These are phyloP conservation scores for Thalassiosira mediterranea DNA, from an alignment of 352 stramenopile genomes.

Conservation along the genomic window DNA sequence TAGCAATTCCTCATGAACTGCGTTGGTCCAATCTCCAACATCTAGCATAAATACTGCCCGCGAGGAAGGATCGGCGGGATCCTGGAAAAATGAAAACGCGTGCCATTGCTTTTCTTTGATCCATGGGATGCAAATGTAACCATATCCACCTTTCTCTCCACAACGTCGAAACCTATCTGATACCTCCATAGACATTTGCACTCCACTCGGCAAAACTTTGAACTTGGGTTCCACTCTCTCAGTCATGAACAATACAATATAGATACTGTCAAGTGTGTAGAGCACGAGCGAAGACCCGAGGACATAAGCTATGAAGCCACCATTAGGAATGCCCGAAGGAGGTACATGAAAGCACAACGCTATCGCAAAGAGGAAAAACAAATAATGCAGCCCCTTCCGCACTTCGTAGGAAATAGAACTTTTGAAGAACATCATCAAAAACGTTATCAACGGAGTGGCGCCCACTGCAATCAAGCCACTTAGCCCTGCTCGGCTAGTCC, in stretches of 20 bases:
- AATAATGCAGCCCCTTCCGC: constrained; percentile 55
- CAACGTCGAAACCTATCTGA: constrained; percentile 47
- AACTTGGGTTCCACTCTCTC: constrained; percentile 63
- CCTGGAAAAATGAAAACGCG: constrained; percentile 57
- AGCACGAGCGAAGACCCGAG: constrained; percentile 42
- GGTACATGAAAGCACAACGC: constrained; percentile 51
- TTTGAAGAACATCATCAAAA: constrained; percentile 54
- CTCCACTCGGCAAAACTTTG: constrained; percentile 48
- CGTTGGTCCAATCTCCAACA: constrained; percentile 56
- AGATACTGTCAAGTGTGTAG: constrained; percentile 54
- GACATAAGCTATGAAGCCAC: constrained; percentile 46
- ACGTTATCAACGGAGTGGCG: constrained; percentile 34
- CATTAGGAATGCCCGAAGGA: constrained; percentile 46
- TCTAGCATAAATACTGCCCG: constrained; percentile 56
- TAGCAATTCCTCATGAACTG: constrained; percentile 43
- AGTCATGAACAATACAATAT: constrained; percentile 57
- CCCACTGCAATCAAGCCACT: constrained; percentile 43
- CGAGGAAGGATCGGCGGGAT: constrained; percentile 38
- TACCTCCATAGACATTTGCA: constrained; percentile 53
- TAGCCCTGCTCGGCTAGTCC: constrained; percentile 33
- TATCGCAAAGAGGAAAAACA: constrained; percentile 45
- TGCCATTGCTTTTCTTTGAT: constrained; percentile 62
- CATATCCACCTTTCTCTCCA: constrained; percentile 16
- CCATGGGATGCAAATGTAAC: constrained; percentile 58
- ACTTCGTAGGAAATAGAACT: constrained; percentile 50